Evolutionary conservation across 2,329 filamentous ascomycete species (phyloP), one percentile per base, ranked within the genome.

Genomic region (Sphaerulina vaccinii): DNA sequence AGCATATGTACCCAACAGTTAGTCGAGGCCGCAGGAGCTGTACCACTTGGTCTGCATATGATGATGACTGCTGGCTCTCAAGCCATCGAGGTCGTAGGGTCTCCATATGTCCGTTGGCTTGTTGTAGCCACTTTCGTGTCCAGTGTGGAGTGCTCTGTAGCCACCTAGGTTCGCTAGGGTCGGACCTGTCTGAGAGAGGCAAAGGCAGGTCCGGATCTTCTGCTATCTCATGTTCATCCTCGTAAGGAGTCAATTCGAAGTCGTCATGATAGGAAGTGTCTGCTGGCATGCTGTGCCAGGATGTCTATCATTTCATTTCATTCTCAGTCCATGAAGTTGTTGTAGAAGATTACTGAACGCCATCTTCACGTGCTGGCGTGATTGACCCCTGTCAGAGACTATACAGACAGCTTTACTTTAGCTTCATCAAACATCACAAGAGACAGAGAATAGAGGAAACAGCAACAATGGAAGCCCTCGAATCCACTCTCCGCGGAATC

Each of bases 391-490:
- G n/a, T n/a, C n/a, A n/a, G n/a, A n/a, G n/a, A n/a, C n/a, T n/a
- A n/a, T n/a, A n/a, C n/a, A n/a, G n/a, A 29, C 24, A 29, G 24
- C 27, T 11, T 13, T 13, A 32, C 10, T 3, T 11, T 10, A 27
- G 24, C 24, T 6, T 27, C 24, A 27, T 5, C 24, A 5, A 27
- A 6, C 24, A 27, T 5, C 24, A 27, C 27, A 29, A 13, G 27
- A 10, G 27, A 10, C 6, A 32, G n/a, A 10, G 5, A 32, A 29
- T 8, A 29, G n/a, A 32, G 27, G n/a, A n/a, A n/a, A n/a, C n/a
- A n/a, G n/a, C 35, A 32, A 70, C 22, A 49, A 76, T 78, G 74
- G 74, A 77, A 32, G 58, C 70, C 39, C 62, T 77, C 59, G 74
- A 75, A 62, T 66, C 66, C 18, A 63, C 70, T 33, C 65, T 77